Evolutionary conservation across 306 rosid genomes (phyloP).

Genomic region (Ziziphus jujuba): DNA sequence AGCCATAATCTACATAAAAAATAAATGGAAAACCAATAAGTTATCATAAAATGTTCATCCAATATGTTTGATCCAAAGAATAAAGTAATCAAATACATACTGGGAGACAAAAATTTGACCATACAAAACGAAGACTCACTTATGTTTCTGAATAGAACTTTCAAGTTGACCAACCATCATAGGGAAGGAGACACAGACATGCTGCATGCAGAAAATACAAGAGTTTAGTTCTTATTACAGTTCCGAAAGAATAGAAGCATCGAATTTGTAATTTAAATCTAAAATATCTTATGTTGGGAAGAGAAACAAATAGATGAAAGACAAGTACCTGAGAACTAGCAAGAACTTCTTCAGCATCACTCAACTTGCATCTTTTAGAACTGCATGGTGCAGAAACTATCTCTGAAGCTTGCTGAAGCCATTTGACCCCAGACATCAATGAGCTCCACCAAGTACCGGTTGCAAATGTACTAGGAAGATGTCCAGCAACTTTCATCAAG

Average conservation of each 20-base stretch:
- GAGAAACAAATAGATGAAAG: constrained; percentile 11
- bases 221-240: constrained; percentile 26
- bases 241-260: constrained; percentile 9
- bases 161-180: constrained; percentile 54
- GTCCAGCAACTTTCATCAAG: constrained; percentile 49
- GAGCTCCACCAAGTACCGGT: constrained; percentile 55
- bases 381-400: constrained; percentile 42
- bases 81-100: not conserved
- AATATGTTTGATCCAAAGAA: too few species aligned
- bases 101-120: not conserved
- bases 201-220: constrained; percentile 52
- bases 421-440: constrained; percentile 59
- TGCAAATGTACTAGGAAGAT: constrained; percentile 36
- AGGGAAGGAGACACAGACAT: constrained; percentile 47
- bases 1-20: constrained; percentile 59
- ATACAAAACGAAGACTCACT: constrained; percentile 44
- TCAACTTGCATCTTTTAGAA: constrained; percentile 55
- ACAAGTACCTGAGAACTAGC: constrained; percentile 51
- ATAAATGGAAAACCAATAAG: constrained; percentile 2
- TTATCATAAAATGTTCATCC: too few species aligned
- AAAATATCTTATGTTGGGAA: constrained; percentile 4
- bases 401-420: constrained; percentile 75
- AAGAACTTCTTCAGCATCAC: constrained; percentile 68
- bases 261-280: not conserved
- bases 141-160: constrained; percentile 70